Percentiles rank a stretch among this genome's conserved stretches.
Conservation (phyloP, 2,329 filamentous ascomycete species). For the Monosporascus cannonballus region DNA sequence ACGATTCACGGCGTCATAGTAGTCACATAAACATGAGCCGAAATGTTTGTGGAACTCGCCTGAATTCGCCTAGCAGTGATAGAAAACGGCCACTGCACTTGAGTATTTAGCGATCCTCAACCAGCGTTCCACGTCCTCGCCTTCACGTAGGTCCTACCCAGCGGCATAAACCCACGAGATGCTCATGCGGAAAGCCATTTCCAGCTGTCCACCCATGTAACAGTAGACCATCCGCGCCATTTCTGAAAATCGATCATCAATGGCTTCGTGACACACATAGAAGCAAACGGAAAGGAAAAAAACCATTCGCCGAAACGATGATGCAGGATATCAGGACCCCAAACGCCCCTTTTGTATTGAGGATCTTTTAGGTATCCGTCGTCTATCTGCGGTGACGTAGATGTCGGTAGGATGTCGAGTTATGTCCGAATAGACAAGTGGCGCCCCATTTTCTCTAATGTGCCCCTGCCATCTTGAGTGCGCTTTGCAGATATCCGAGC, state of each 20-base stretch:
- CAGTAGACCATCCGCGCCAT: slow-evolving; percentile 22
- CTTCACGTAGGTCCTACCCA: slow-evolving; percentile 26
- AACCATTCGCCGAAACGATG: slow-evolving; percentile 40
- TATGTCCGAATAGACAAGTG: slow-evolving; percentile 28
- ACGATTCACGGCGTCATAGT: background rate
- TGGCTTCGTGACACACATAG: slow-evolving; percentile 38
- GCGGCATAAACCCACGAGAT: slow-evolving; percentile 33
- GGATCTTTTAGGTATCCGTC: slow-evolving; percentile 58
- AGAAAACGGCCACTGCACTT: slow-evolving; percentile 43
- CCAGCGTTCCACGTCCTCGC: slow-evolving; percentile 58
- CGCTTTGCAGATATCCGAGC: slow-evolving; percentile 55
- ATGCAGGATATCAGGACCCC: slow-evolving; percentile 81
- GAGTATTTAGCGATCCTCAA: slow-evolving; percentile 60
- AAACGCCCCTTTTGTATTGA: slow-evolving; percentile 62
- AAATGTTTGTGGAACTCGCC: slow-evolving; percentile 44
- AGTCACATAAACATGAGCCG: background rate
- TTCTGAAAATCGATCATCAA: slow-evolving; percentile 33
- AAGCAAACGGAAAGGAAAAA: slow-evolving; percentile 39
- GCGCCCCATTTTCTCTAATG: slow-evolving; percentile 34
- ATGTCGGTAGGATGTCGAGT: slow-evolving; percentile 29
- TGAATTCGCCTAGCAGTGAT: slow-evolving; percentile 56
- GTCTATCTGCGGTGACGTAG: slow-evolving; percentile 61
- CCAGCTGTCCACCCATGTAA: slow-evolving; percentile 55
- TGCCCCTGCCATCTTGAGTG: slow-evolving; percentile 40
- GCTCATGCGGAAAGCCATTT: slow-evolving; percentile 54